Conservation (phyloP, 2,329 filamentous ascomycete genomes). For the Fusarium subtropicale region DNA sequence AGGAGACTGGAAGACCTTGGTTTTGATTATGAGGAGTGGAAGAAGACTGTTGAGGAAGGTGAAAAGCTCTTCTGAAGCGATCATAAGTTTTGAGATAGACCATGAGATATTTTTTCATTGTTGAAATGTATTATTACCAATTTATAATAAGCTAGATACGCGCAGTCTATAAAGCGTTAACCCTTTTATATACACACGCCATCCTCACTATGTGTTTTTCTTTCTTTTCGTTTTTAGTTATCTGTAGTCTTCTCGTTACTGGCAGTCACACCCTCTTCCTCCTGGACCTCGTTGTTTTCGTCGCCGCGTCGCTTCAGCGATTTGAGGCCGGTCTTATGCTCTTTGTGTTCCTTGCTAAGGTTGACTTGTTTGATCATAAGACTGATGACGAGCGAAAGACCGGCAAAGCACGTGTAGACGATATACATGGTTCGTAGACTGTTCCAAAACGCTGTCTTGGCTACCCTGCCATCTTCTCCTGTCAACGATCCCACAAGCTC, state of each 20-base stretch:
- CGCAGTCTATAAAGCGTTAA: not conserved
- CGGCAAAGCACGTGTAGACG: conserved; percentile 64
- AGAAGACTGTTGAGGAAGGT: conserved; percentile 37
- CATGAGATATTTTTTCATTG: not conserved
- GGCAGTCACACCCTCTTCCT: conserved; percentile 3
- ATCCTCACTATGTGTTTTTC: not conserved
- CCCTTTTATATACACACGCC: not conserved
- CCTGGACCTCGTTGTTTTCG: conserved; percentile 19
- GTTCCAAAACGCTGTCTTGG: conserved; percentile 61
- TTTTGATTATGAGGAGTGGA: conserved; percentile 53
- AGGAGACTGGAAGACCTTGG: conserved; percentile 53
- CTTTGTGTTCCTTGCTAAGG: conserved; percentile 66
- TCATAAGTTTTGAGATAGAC: not conserved
- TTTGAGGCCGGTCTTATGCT: conserved; percentile 69
- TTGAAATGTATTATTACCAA: not conserved
- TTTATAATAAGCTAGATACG: not conserved
- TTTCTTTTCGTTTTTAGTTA: conserved; percentile 10
- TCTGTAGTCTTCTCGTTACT: conserved; percentile 30
- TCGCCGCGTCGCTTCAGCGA: conserved; percentile 52
- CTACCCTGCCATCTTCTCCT: conserved; percentile 56
- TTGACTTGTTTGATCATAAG: conserved; percentile 61
- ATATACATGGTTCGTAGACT: conserved; percentile 68
- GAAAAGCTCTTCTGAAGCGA: conserved; percentile 31
- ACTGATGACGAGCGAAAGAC: conserved; percentile 59
- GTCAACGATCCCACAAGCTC: conserved; percentile 65